These are phyloP conservation scores for Avena atlantica DNA, from an alignment of 176 grass and related monocot species.

Conservation along the genomic window DNA sequence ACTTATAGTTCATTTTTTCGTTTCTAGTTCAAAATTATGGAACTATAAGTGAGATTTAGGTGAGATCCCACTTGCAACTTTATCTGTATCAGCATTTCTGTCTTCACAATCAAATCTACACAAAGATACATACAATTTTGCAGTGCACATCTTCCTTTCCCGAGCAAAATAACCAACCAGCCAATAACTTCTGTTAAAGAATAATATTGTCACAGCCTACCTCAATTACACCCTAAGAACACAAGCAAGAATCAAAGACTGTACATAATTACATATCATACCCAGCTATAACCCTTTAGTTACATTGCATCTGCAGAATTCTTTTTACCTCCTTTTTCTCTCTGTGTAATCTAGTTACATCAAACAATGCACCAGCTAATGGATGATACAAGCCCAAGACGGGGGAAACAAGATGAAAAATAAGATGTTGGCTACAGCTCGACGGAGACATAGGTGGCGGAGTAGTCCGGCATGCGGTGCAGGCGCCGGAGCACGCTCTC, in stretches of 20 bases:
- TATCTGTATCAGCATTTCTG: background rate
- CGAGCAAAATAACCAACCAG: background rate
- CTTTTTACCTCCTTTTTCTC: background rate
- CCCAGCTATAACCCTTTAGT: conserved; percentile 32
- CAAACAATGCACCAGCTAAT: conserved; percentile 33
- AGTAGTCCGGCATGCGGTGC: conserved; percentile 68
- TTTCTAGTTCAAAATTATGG: too few relatives aligned
- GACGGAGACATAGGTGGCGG: conserved; percentile 54
- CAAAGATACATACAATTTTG: background rate
- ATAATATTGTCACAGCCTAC: background rate
- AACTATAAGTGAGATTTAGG: too few relatives aligned
- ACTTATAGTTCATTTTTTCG: too few relatives aligned
- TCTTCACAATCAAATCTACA: background rate
- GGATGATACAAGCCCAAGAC: conserved; percentile 3
- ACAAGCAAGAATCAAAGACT: background rate
- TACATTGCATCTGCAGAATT: background rate
- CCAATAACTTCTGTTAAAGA: background rate
- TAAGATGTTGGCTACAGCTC: conserved; percentile 32
- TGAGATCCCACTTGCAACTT: too few relatives aligned
- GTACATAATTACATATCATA: conserved; percentile 4
- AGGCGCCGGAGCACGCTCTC: conserved; percentile 85
- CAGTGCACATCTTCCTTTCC: background rate
- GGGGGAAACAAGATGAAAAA: conserved; percentile 12
- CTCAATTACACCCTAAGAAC: background rate
- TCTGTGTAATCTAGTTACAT: conserved; percentile 40